Evolutionary conservation across 2,329 filamentous ascomycete genomes (phyloP).

Genomic region (Penicillium sp.): DNA sequence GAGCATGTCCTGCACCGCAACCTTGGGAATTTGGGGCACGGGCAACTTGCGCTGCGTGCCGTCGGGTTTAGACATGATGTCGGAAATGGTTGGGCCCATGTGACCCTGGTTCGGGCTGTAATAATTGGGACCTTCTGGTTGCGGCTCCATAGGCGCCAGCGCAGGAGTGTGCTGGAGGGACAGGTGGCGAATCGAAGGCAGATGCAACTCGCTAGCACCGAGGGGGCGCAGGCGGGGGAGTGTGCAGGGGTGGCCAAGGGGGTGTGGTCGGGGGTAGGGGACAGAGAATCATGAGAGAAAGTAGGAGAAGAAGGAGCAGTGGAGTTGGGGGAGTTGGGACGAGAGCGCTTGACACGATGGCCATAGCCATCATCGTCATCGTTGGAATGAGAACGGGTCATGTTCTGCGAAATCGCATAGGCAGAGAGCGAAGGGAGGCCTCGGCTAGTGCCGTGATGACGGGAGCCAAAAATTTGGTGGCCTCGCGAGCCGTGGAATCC

Average conservation of each 20-base stretch:
- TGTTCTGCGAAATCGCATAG: conserved; percentile 74
- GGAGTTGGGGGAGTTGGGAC: conserved; percentile 91
- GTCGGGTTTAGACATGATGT: conserved; percentile 88
- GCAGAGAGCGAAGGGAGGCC: conserved; percentile 75
- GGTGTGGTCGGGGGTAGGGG: conserved; percentile 96
- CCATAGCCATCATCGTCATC: conserved; percentile 72
- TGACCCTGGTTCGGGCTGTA: conserved; percentile 57
- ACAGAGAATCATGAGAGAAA: conserved; percentile 93
- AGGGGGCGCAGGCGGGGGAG: conserved; percentile 86
- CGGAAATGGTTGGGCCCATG: conserved; percentile 76
- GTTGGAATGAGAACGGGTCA: conserved; percentile 84
- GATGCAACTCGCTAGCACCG: conserved; percentile 68
- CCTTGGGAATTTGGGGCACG: conserved; percentile 82
- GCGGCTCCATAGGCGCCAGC: conserved; percentile 69
- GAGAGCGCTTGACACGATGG: conserved; percentile 78
- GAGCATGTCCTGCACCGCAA: conserved; percentile 81
- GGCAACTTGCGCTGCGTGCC: conserved; percentile 87
- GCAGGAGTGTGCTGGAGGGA: conserved; percentile 66
- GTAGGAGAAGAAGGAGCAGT: conserved; percentile 95
- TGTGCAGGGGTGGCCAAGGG: conserved; percentile 95
- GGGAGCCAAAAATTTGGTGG: conserved; percentile 50
- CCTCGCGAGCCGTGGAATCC: conserved; percentile 42
- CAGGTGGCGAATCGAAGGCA: conserved; percentile 79
- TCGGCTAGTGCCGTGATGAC: conserved; percentile 46
- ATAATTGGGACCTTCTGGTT: conserved; percentile 59